Evolutionary conservation across 495 filamentous ascomycete species (phyloP).

Genomic region (Penicillium nucicola): DNA sequence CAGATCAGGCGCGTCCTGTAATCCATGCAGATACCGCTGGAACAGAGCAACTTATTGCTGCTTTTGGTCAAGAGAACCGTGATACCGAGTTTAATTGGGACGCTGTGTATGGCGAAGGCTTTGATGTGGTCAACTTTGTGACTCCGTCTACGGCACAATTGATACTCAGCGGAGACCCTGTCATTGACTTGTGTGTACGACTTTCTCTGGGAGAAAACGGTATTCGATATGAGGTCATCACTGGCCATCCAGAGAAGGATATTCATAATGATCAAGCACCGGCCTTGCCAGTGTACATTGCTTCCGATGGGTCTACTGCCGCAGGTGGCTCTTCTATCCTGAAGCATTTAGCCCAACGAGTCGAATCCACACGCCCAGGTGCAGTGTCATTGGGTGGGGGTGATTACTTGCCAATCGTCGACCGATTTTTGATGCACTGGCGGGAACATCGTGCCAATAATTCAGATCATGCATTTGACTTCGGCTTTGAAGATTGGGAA

Average conservation of each 20-base stretch:
- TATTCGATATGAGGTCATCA: slow-evolving; percentile 45
- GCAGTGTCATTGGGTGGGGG: slow-evolving; percentile 33
- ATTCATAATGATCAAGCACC: background rate
- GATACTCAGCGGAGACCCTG: slow-evolving; percentile 46
- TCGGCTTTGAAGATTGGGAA: slow-evolving; percentile 48
- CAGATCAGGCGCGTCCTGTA: slow-evolving; percentile 54
- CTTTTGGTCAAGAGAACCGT: slow-evolving; percentile 86
- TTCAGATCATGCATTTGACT: slow-evolving; percentile 13
- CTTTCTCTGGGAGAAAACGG: slow-evolving; percentile 58
- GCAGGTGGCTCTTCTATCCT: slow-evolving; percentile 36
- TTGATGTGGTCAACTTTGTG: slow-evolving; percentile 79
- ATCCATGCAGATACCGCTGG: slow-evolving; percentile 65
- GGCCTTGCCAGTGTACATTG: slow-evolving; percentile 26
- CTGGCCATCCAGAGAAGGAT: background rate
- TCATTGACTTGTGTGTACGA: slow-evolving; percentile 57
- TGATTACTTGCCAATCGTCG: slow-evolving; percentile 26
- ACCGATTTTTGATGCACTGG: slow-evolving; percentile 31
- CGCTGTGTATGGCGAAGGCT: slow-evolving; percentile 72
- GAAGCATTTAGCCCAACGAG: slow-evolving; percentile 24
- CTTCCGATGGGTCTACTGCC: slow-evolving; percentile 23
- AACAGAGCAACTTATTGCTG: slow-evolving; percentile 66
- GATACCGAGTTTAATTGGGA: slow-evolving; percentile 75
- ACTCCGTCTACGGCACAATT: slow-evolving; percentile 50
- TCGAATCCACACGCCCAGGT: slow-evolving; percentile 25
- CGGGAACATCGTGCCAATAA: slow-evolving; percentile 17